Evolutionary conservation across 768 basidiomycete species (phyloP).

Genomic region (Leccinellum albellum): DNA sequence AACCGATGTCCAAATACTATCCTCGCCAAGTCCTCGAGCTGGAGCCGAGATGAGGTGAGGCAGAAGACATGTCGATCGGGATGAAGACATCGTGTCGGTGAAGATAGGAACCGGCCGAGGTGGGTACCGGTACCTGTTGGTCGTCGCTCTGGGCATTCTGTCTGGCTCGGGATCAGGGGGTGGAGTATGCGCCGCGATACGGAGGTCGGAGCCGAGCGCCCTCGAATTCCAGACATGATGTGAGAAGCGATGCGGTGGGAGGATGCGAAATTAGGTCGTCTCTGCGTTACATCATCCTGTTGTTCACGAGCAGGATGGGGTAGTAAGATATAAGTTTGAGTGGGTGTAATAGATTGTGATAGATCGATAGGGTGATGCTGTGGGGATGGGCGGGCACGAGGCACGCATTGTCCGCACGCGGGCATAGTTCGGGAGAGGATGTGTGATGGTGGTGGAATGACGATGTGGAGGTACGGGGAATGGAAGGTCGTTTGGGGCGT

Average conservation of each 20-base stretch:
- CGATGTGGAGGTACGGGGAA: slow-evolving; percentile 6
- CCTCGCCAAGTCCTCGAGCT: slow-evolving; percentile 39
- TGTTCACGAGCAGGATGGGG: slow-evolving; percentile 7
- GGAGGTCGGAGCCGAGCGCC: slow-evolving; percentile 22
- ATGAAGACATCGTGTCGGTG: neutral
- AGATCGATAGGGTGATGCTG: slow-evolving; percentile 8
- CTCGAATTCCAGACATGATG: slow-evolving; percentile 11
- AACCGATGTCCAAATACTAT: slow-evolving; percentile 45
- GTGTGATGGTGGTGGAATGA: slow-evolving; percentile 18
- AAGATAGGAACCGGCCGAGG: no score
- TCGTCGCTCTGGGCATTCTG: slow-evolving; percentile 27
- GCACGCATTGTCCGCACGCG: slow-evolving; percentile 18
- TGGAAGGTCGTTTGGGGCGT: slow-evolving; percentile 4
- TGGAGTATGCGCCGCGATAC: slow-evolving; percentile 13
- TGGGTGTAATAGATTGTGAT: neutral
- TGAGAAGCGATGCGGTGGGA: neutral
- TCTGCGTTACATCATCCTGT: slow-evolving; percentile 4
- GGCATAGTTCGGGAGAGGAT: slow-evolving; percentile 22
- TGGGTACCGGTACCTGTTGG: slow-evolving; percentile 3
- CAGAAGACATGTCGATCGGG: neutral
- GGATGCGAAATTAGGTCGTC: slow-evolving; percentile 14
- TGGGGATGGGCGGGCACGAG: slow-evolving; percentile 16
- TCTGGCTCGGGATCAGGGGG: slow-evolving; percentile 28
- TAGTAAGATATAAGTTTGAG: slow-evolving; percentile 8
- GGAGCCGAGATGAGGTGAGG: no score